Base-by-base conservation (phyloP, 2,329 filamentous ascomycete genomes). In the Talaromyces sp. region DNA sequence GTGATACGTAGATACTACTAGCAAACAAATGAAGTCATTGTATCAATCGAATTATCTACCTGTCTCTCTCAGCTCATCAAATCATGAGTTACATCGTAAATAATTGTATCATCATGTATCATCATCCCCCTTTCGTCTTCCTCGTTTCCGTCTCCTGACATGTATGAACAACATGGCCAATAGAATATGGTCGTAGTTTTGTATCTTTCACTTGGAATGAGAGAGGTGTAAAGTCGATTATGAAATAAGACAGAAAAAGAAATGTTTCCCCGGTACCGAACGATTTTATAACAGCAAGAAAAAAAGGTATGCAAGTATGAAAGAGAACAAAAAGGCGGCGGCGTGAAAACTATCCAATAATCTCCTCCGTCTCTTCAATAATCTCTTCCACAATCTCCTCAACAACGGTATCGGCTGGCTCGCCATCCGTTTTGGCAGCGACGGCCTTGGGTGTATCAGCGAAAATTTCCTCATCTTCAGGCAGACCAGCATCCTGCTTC, bases 371-470 rank as follows among this genome's bases (percentile, higher is more conserved):
- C 86, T 97, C 82, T 72, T 87, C 89, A 68, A 91, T 79, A 71
- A 90, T 94, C 82, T 97, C 93, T 80, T 92, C 90, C 69, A 92
- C 88, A 71, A 92, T 90, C 82, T 94, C 91, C 81, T 98, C 95
- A 68, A 97, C 93, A 68, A 96, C 88, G 73, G 86, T 83, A 69
- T 91, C 82, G 68, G 88, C 91, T 78, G 88, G 90, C 78, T 91
- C 88, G 70, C 87, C 86, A 48, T 84, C 85, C 39, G 81, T 82
- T 7, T 76, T 74, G 54, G 85, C 85, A 16, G 82, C 83, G 27
- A 31, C 27, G 60, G 82, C 77, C 68, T 76, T 78, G 69, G 73
- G 81, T 72, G 66, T 78, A 75, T 85, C 82, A 66, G 86, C 75
- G 71, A 88, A 87, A 62, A 88, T 83, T 39, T 85, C 86, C 70